Evolutionary conservation across 2,329 filamentous ascomycete species (phyloP), one percentile per base, ranked within the genome.

Genomic region (Ceratocystiopsis brevicomis): DNA sequence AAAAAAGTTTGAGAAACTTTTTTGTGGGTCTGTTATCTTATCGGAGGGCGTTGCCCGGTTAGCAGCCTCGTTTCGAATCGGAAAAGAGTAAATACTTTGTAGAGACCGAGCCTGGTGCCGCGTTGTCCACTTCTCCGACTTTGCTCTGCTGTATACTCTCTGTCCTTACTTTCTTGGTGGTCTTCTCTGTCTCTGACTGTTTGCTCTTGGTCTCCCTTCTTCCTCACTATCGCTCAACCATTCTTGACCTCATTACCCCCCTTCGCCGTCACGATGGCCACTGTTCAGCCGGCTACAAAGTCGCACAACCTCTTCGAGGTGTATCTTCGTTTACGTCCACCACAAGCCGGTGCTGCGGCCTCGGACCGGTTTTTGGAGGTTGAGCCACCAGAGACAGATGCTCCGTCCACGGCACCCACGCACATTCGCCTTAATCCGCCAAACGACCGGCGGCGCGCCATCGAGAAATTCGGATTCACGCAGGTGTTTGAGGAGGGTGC

Each of bases 391-490:
- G 38, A 58, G 54, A 49, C 48, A 36, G 56, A 62, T 46, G 58
- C 57, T n/a, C 49, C 51, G 1, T 48, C 49, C 8, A 47, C 50
- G n/a, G 56, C 60, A 19, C 68, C 80, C 0, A 82, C 76, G 1
- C 78, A 85, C 55, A 80, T 87, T 49, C 83, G 77, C 0, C 60
- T 87, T 15, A 82, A 83, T 52, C 86, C 87, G 1, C 82, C 85
- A 2, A 81, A 77, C 49, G 88, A 95, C 48, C 73, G 88, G 45
- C 83, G 88, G 52, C 76, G 87, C 39, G 86, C 87, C 1, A 76
- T 95, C 34, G 90, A 98, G 59, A 85, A 81, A 56, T 98, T 96
- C 57, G 83, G 79, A 2, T 98, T 98, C 56, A 98, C 90, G 0
- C 76, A 76, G 48, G 86, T 98, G 1, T 95, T 96, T 53, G 81